Percentiles rank a stretch among this genome's conserved stretches.
Evolutionary conservation across 1,139 yeast species (phyloP).

Genomic region (Blastobotrys arbuscula): DNA sequence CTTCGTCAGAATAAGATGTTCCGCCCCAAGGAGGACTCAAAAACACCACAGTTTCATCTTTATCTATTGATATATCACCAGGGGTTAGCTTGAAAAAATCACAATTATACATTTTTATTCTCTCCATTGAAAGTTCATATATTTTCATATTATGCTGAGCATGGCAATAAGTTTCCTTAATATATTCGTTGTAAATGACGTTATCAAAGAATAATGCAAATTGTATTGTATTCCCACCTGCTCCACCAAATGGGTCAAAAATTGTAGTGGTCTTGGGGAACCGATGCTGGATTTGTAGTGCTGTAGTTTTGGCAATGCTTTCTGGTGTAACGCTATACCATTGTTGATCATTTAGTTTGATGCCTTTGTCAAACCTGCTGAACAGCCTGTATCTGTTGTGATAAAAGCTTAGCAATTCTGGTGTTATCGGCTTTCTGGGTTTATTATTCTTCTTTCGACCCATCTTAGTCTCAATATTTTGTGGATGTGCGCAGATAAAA

Average conservation of each 20-base stretch:
- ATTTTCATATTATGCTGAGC: conserved; percentile 67
- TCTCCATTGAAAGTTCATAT: conserved; percentile 35
- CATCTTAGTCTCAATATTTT: not conserved
- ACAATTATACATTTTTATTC: conserved; percentile 24
- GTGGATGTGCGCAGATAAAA: not conserved
- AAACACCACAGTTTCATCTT: conserved; percentile 46
- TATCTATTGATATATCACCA: not conserved
- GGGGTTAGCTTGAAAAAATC: conserved; percentile 23
- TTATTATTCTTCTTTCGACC: not conserved
- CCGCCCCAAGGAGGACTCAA: conserved; percentile 99
- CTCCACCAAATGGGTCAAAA: conserved; percentile 85
- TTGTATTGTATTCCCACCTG: conserved; percentile 90
- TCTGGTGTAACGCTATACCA: conserved; percentile 97
- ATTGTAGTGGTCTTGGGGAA: conserved; percentile 43
- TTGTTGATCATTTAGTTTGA: conserved; percentile 65
- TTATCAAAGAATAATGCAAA: conserved; percentile 39
- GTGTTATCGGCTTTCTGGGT: not conserved
- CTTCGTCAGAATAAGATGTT: conserved; percentile 49
- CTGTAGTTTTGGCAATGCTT: conserved; percentile 51
- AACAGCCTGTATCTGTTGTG: conserved; percentile 53
- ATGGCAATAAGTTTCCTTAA: conserved; percentile 55
- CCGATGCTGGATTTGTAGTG: conserved; percentile 50
- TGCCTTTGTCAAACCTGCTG: conserved; percentile 59
- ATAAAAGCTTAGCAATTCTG: conserved; percentile 47
- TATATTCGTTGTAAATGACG: conserved; percentile 65